Evolutionary conservation across 192 early-diverging fungal species (phyloP).

Genomic region (Globomyces pollinis-pini): DNA sequence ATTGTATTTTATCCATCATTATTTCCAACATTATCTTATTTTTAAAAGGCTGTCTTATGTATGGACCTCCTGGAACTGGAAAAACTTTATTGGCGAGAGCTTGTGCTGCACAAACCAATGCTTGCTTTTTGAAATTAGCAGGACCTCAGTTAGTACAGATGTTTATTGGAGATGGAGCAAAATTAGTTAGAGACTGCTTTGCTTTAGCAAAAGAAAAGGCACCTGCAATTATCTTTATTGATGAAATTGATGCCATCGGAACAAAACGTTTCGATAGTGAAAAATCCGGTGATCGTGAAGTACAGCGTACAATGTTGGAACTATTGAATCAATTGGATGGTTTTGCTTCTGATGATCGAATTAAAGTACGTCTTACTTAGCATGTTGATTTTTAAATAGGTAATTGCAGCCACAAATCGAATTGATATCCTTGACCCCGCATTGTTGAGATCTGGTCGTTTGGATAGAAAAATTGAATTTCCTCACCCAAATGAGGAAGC

Average conservation of each 20-base stretch:
- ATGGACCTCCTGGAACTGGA: slow-evolving; percentile 92
- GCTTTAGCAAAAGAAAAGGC: slow-evolving; percentile 95
- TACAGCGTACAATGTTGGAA: slow-evolving; percentile 98
- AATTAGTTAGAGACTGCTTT: slow-evolving; percentile 88
- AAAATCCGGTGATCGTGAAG: slow-evolving; percentile 96
- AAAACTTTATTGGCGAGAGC: slow-evolving; percentile 95
- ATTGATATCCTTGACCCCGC: slow-evolving; percentile 95
- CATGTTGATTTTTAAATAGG: too few relatives aligned
- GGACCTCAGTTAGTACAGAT: slow-evolving; percentile 88
- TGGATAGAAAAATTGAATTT: slow-evolving; percentile 98
- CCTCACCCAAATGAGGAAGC: slow-evolving; percentile 95
- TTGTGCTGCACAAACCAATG: slow-evolving; percentile 95
- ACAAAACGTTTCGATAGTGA: slow-evolving; percentile 99
- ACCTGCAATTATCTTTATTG: slow-evolving; percentile 98
- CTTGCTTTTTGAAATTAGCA: slow-evolving; percentile 91
- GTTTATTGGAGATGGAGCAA: slow-evolving; percentile 46
- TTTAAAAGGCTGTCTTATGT: slow-evolving; percentile 82
- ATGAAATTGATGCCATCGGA: slow-evolving; percentile 96
- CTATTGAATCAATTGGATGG: slow-evolving; percentile 97
- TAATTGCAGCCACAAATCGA: slow-evolving; percentile 98
- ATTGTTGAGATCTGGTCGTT: slow-evolving; percentile 86
- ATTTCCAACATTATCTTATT: too few relatives aligned
- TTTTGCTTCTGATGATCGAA: slow-evolving; percentile 88
- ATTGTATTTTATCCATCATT: too few relatives aligned
- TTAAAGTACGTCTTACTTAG: slow-evolving; percentile 72